Percentiles rank a stretch among this genome's conserved stretches.
phyloP scores from a whole-genome alignment of 2,329 filamentous ascomycete species.

The Didymella lethalis region DNA sequence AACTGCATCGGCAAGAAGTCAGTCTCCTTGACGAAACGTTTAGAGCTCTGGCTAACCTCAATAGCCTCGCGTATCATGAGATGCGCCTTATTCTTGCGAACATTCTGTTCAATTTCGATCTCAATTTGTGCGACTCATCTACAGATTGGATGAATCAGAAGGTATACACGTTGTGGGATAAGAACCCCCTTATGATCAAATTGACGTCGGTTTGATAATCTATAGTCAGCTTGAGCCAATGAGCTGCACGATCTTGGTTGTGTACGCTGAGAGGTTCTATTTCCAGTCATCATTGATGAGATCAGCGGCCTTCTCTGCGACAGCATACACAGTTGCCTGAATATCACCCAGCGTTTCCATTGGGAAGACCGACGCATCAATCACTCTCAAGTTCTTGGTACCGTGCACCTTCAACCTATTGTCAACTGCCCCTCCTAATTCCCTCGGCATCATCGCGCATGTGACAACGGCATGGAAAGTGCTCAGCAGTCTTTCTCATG shows the following conservation, averaged over 20 bases:
- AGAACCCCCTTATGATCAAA: slow-evolving; percentile 36
- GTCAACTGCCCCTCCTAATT: background rate
- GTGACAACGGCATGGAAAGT: background rate
- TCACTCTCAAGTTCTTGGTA: background rate
- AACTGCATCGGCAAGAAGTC: slow-evolving; percentile 45
- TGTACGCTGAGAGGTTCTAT: background rate
- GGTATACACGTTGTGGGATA: slow-evolving; percentile 50
- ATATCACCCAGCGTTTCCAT: background rate
- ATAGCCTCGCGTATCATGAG: slow-evolving; percentile 45
- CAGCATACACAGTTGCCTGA: background rate
- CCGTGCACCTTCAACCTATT: background rate
- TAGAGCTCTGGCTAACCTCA: background rate
- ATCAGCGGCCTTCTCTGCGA: background rate
- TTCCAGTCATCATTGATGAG: background rate
- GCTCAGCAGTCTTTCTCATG: background rate
- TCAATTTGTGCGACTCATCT: slow-evolving; percentile 37
- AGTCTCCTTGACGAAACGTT: slow-evolving; percentile 2
- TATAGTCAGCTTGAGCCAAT: background rate
- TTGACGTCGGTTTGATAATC: background rate
- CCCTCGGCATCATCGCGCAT: background rate
- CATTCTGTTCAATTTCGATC: slow-evolving; percentile 38
- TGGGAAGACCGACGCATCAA: background rate
- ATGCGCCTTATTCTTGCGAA: slow-evolving; percentile 39
- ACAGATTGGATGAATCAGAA: slow-evolving; percentile 42
- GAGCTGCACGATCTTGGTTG: background rate